A percentile compares a stretch with the other conserved stretches of the same genome.
Conservation (phyloP, 768 basidiomycete species). For the Kwoniella europaea region DNA sequence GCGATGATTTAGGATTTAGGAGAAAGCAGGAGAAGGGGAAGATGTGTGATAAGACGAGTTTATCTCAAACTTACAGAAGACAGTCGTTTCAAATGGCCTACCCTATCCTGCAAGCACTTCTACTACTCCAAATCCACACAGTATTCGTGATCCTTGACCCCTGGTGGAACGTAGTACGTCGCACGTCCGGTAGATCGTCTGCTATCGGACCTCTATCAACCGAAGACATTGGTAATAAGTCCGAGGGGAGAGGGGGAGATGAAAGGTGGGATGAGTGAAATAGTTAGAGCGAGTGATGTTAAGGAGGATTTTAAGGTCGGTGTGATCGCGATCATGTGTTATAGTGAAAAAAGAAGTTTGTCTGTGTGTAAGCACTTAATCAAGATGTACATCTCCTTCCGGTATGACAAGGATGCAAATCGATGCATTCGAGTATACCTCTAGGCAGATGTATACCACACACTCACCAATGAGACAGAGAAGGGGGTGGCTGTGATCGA, state of each 20-base stretch:
- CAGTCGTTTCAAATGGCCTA: not conserved
- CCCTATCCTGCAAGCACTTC: not conserved
- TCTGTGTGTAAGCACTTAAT: slow-evolving; percentile 7
- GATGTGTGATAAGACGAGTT: not conserved
- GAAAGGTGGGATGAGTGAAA: not conserved
- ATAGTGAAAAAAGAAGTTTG: slow-evolving; percentile 12
- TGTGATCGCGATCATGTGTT: not conserved
- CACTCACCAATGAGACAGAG: not conserved
- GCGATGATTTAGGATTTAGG: not conserved
- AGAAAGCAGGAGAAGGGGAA: not conserved
- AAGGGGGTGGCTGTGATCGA: slow-evolving; percentile 12
- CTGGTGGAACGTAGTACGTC: not conserved
- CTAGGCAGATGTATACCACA: not conserved
- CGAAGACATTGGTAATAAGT: not conserved
- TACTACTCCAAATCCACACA: slow-evolving; percentile 5
- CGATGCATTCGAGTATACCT: not conserved
- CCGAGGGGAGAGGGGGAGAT: not conserved
- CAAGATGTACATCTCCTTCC: not conserved
- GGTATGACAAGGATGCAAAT: slow-evolving; percentile 5
- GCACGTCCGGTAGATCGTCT: slow-evolving; percentile 4
- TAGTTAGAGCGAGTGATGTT: not conserved
- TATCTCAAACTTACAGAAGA: not conserved
- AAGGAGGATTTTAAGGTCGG: not conserved
- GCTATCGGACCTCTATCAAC: not conserved
- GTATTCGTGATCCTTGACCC: no score